A percentile compares a stretch with the other conserved stretches of the same genome.
These are phyloP conservation scores for Plenodomus tracheiphilus DNA, from an alignment of 2,329 filamentous ascomycete genomes.

Conservation along the genomic window DNA sequence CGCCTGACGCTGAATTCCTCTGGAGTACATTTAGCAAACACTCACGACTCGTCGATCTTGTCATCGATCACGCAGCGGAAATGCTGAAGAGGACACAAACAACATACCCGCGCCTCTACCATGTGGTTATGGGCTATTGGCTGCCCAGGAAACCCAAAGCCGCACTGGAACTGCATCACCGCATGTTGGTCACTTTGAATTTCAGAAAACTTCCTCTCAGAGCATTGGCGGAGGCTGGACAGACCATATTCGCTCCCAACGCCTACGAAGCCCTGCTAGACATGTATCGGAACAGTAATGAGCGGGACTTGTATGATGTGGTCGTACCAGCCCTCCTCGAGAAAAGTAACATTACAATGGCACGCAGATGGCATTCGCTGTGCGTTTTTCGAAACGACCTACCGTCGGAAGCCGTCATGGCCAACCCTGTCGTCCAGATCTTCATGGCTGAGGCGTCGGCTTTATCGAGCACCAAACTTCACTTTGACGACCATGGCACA, in stretches of 20 bases:
- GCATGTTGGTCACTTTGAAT: constrained; percentile 26
- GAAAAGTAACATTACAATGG: constrained; percentile 22
- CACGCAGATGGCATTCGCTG: constrained; percentile 47
- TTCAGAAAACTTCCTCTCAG: constrained; percentile 31
- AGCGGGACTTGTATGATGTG: constrained; percentile 48
- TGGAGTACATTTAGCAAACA: constrained; percentile 53
- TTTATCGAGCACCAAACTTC: constrained; percentile 7
- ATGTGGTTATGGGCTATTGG: constrained; percentile 48
- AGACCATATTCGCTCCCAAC: constrained; percentile 9
- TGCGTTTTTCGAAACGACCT: constrained; percentile 43
- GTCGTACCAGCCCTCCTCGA: constrained; percentile 43
- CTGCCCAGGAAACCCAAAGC: constrained; percentile 22
- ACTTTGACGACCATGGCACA: constrained; percentile 4
- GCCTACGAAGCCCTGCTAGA: constrained; percentile 34
- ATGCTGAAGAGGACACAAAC: constrained; percentile 45
- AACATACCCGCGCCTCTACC: constrained; percentile 48
- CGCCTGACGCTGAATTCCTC: constrained; percentile 45
- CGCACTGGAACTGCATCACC: constrained; percentile 31
- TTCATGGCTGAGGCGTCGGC: constrained; percentile 32
- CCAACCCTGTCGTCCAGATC: constrained; percentile 31
- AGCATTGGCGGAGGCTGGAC: constrained; percentile 15
- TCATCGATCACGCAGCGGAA: constrained; percentile 48
- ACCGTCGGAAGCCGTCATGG: constrained; percentile 40
- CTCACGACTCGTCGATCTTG: constrained; percentile 36
- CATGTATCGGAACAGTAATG: constrained; percentile 45